Evolutionary conservation across 352 stramenopile genomes (phyloP), one percentile per base, ranked within the genome.

Genomic region (Phytophthora citricola): DNA sequence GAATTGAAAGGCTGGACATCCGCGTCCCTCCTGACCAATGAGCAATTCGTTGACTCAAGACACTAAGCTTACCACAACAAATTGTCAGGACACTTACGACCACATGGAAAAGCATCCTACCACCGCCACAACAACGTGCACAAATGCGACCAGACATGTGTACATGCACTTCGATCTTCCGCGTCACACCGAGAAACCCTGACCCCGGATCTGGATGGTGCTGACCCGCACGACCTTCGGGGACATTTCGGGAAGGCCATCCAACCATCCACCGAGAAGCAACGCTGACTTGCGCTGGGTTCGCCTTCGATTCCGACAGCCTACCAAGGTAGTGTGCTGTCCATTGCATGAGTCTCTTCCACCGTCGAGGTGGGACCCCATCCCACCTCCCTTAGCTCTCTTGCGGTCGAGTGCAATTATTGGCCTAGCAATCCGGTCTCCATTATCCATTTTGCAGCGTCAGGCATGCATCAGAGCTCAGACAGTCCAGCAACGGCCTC

Each of bases 361-460:
- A 45, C 57, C 31, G 14, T 36, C 31, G 31, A 36, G 8, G 31
- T 36, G 31, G 31, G 8, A 36, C 34, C 41, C 34, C 57, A 64
- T 64, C 45, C 57, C 57, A 64, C 57, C 57, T 63, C 36, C 38
- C 56, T 63, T 44, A 44, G 20, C 57, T 64, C 57, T 64, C 57
- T 64, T 63, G 56, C 56, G 56, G 55, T 52, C 31, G 22, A 63
- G 9, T 15, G 20, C 5, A n/a, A 15, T 10, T 15, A 20, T 49
- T 49, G 40, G 31, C 31, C 31, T 17, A 9, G 32, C 17, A 20
- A 49, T 15, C 10, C 27, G 39, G 53, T 55, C 48, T 46, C 51
- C 66, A 75, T 54, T 75, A 44, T 58, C 51, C 55, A 49, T 68
- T 71, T 68, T 68, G 61, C 61, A 27, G 38, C 43, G 26, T 52